Evolutionary conservation across 768 basidiomycete species (phyloP), one percentile per base, ranked within the genome.

Genomic region (Psilocybe cubensis): DNA sequence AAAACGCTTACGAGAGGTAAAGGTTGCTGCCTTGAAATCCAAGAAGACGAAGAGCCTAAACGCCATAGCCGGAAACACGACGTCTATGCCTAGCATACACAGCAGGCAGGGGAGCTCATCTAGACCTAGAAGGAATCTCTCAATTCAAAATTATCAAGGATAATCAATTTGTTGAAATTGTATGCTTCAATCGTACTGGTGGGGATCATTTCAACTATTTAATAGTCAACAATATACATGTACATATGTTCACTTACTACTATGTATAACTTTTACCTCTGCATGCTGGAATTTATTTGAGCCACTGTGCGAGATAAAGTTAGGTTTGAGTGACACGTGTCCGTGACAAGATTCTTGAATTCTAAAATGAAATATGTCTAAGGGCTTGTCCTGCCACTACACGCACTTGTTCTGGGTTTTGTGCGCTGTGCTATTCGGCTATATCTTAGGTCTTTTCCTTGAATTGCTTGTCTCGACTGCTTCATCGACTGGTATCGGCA

Each of bases 1-100:
- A 35, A 74, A 78, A 49, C 76, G 83, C 12, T n/a, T 83, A 58
- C 67, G 79, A 61, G 65, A 69, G 62, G 65, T 65, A 33, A 44
- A 66, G 64, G 67, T 57, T 46, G 55, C 56, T 24, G 41, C 72
- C 43, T 60, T 52, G 55, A 64, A 60, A 27, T 43, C 40, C 43
- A 29, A 47, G 52, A 46, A 69, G 66, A 57, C 52, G 41, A 40
- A 29, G 41, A 31, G 24, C 28, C 25, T 42, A 14, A 60, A 51
- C 33, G 42, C 24, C 28, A 47, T 9, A 44, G 25, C 9, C 40
- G 52, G 33, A 25, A 43, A 49, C 28, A 29, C 47, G 20, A 51
- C 21, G 8, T 18, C 47, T 8, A 11, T 14, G 41, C 44, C 46
- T 35, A 27, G 2, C 24, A 48, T 29, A 21, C 54, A 40, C 18